These are phyloP conservation scores for Blastocystis sp. DNA, from an alignment of 352 stramenopile species.

Conservation along the genomic window DNA sequence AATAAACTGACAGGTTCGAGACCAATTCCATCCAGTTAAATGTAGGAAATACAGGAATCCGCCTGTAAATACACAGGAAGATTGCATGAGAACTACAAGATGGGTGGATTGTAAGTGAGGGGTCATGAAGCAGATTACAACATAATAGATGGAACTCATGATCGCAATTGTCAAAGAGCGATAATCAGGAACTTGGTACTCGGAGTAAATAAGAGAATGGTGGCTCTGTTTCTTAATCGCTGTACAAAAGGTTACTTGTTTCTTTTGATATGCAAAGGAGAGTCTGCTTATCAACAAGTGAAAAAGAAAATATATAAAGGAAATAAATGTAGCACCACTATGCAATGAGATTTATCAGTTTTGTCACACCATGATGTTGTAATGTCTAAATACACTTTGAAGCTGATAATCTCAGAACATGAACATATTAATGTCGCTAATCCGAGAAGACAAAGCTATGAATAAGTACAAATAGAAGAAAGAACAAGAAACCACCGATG, in stretches of 20 bases:
- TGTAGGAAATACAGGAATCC: conserved; percentile 13
- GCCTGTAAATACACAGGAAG: conserved; percentile 16
- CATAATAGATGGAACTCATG: not conserved
- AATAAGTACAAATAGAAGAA: not conserved
- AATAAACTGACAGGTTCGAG: not conserved
- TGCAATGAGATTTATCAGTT: not conserved
- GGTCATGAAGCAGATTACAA: conserved; percentile 49
- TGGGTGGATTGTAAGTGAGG: conserved; percentile 50
- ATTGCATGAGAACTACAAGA: conserved; percentile 50
- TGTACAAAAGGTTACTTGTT: not conserved
- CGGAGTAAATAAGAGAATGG: conserved; percentile 15
- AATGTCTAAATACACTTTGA: conserved; percentile 33
- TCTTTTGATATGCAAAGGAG: not conserved
- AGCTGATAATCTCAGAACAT: conserved; percentile 15
- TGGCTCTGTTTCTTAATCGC: not conserved
- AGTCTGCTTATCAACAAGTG: conserved; percentile 8
- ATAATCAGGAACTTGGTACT: conserved; percentile 7
- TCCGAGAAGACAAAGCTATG: not conserved
- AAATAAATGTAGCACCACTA: conserved; percentile 1
- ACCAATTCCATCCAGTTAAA: conserved; percentile 17
- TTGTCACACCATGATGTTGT: not conserved
- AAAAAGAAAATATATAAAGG: conserved; percentile 17
- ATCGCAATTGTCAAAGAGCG: not conserved
- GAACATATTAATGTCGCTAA: not conserved
- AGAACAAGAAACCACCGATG: not conserved